Evolutionary conservation across 2,329 filamentous ascomycete species (phyloP), one percentile per base, ranked within the genome.

Genomic region (Hymenoscyphus fraxineus): DNA sequence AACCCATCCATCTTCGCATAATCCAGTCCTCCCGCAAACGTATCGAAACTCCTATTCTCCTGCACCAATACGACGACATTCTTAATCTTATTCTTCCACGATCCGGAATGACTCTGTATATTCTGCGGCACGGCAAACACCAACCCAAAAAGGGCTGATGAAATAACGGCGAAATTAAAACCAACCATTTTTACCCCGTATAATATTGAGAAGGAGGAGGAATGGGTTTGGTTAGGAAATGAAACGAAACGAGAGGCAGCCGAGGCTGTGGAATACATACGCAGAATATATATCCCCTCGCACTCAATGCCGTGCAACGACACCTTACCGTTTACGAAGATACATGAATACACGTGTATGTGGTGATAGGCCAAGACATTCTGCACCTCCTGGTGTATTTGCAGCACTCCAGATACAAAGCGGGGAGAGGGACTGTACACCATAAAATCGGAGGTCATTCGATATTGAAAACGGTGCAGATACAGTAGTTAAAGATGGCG

Each of bases 41-140:
- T 77, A 65, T 80, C 78, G 56, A 74, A 74, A 12, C 72, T 73
- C 32, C 78, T 72, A 66, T 79, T 79, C 63, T 79, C 78, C 69
- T 79, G 74, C 10, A 81, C 79, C 19, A 82, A 72, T 32, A 81
- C 77, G 58, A 82, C 80, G 6, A 81, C 79, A 67, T 80, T 79
- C 72, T 81, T 81, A 72, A 82, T 82, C 63, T 78, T 78, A 44
- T 67, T 70, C 63, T 74, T 76, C 70, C 71, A 73, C 16, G 58
- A 61, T 15, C 64, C 66, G 9, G 70, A 67, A 58, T 65, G 64
- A 32, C 61, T 13, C 5, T 22, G n/a, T 32, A 55, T 59, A 15
- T 58, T 65, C 51, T 64, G 66, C 22, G 65, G 65, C 41, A 56
- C 62, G 38, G 71, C 70, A 19, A 72, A 61, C n/a, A 62, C 67